phyloP scores from a whole-genome alignment of 2,329 filamentous ascomycete genomes.

The Pseudogymnoascus sp. region DNA sequence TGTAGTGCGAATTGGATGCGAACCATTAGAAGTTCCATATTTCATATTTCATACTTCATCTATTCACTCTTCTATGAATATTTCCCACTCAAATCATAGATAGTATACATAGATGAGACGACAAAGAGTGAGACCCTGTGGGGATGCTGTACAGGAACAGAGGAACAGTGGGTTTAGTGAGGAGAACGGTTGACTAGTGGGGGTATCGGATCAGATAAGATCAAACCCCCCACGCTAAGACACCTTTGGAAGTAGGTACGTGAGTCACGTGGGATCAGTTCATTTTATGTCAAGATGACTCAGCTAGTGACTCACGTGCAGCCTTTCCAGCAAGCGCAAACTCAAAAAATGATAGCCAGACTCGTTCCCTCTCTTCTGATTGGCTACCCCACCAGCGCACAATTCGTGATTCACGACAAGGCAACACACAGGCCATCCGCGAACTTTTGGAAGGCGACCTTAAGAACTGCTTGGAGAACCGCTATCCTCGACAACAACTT shows the following conservation, averaged over 20 bases:
- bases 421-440: slow-evolving; percentile 1
- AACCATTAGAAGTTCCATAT: neutral
- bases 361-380: neutral
- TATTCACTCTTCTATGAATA: neutral
- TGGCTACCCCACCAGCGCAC: slow-evolving; percentile 10
- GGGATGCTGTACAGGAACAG: neutral
- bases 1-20: neutral
- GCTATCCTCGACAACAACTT: neutral
- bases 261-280: neutral
- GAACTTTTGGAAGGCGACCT: slow-evolving; percentile 8
- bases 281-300: slow-evolving; percentile 1
- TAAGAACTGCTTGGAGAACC: slow-evolving; percentile 5
- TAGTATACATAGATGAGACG: neutral
- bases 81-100: neutral
- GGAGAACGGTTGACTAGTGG: neutral
- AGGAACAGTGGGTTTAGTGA: neutral
- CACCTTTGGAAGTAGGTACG: too few relatives aligned
- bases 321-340: slow-evolving; percentile 3
- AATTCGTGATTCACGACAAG: slow-evolving; percentile 9
- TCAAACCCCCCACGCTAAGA: neutral
- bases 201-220: neutral
- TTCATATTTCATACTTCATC: neutral
- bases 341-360: slow-evolving; percentile 3
- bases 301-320: slow-evolving; percentile 6
- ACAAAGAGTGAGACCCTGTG: neutral